These are phyloP conservation scores for Leccinum obscurum DNA, from an alignment of 768 basidiomycete genomes.

Conservation along the genomic window DNA sequence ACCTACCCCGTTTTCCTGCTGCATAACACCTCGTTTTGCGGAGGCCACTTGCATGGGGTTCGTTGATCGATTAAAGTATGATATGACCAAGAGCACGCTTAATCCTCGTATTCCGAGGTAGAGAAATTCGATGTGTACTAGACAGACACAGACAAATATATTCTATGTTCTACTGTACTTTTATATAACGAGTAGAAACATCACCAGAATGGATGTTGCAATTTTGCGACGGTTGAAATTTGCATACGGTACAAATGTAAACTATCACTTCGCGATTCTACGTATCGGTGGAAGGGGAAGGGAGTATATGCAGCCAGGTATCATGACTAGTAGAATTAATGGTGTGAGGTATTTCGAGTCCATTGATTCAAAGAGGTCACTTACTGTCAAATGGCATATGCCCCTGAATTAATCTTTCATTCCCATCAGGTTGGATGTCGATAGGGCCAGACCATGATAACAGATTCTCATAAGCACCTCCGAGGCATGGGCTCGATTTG, in stretches of 20 bases:
- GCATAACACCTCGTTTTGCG: slow-evolving; percentile 21
- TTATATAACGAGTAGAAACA: neutral
- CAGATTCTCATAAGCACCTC: too few species aligned
- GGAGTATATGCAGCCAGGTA: too few species aligned
- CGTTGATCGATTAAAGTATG: neutral
- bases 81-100: neutral
- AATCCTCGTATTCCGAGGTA: neutral
- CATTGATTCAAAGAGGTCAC: too few species aligned
- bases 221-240: neutral
- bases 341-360: too few species aligned
- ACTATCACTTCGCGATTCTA: too few species aligned
- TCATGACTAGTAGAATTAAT: too few species aligned
- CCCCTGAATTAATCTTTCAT: too few species aligned
- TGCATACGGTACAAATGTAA: neutral
- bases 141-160: neutral
- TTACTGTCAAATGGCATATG: too few species aligned
- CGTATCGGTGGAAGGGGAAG: too few species aligned
- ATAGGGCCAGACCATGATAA: too few species aligned
- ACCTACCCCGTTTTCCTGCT: slow-evolving; percentile 19
- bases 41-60: slow-evolving; percentile 1
- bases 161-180: neutral
- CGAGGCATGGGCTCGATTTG: too few species aligned
- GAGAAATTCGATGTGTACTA: neutral
- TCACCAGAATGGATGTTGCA: neutral
- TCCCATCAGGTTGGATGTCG: too few species aligned